These are phyloP conservation scores for Podila minutissima DNA, from an alignment of 192 early-diverging fungal genomes.

Conservation along the genomic window DNA sequence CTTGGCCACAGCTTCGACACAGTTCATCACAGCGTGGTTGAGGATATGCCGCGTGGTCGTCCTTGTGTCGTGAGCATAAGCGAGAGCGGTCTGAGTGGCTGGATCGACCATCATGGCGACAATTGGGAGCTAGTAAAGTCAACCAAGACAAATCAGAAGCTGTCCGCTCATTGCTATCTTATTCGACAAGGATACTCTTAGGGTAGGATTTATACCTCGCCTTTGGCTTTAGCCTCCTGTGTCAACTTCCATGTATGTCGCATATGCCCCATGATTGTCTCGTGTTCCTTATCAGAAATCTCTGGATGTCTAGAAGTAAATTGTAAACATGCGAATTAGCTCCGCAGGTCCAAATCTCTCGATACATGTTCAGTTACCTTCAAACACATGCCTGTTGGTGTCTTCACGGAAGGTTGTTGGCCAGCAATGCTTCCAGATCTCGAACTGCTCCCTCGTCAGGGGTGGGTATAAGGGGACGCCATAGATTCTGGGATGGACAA, in stretches of 20 bases:
- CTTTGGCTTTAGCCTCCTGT: constrained; percentile 29
- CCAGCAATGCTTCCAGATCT: constrained; percentile 84
- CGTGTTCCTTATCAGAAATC: constrained; percentile 52
- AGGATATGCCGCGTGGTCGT: constrained; percentile 67
- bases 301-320: constrained; percentile 40
- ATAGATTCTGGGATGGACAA: constrained; percentile 41
- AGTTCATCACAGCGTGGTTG: constrained; percentile 83
- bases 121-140: constrained; percentile 38
- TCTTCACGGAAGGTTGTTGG: constrained; percentile 81
- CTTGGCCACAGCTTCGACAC: constrained; percentile 71
- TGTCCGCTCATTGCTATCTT: too few species aligned
- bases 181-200: neutral
- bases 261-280: constrained; percentile 53
- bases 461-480: constrained; percentile 72
- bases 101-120: constrained; percentile 68
- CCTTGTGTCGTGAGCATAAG: constrained; percentile 60
- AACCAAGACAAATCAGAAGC: neutral
- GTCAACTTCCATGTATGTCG: constrained; percentile 24
- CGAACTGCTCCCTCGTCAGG: constrained; percentile 74
- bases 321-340: neutral
- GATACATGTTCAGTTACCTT: neutral
- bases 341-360: neutral
- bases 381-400: constrained; percentile 28
- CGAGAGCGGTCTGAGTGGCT: constrained; percentile 55
- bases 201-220: constrained; percentile 34